Evolutionary conservation across 176 grass and related monocot genomes (phyloP).

Genomic region (Rhynchospora breviuscula): DNA sequence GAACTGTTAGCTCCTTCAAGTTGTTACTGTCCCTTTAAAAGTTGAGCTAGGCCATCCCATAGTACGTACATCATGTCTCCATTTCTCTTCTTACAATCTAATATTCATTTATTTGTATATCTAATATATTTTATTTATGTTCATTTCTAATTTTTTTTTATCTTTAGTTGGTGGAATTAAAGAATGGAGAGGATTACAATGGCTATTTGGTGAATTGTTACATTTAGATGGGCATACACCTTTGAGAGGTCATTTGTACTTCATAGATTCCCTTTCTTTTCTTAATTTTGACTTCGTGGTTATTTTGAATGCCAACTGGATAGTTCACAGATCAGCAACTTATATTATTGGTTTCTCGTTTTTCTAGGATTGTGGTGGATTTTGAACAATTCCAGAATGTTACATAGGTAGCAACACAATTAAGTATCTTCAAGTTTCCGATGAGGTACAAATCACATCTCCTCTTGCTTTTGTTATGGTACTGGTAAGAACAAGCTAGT

Average conservation of each 20-base stretch:
- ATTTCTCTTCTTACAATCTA: background rate
- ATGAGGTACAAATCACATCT: slow-evolving; percentile 56
- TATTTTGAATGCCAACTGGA: no score
- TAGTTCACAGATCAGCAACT: background rate
- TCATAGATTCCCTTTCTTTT: slow-evolving; percentile 55
- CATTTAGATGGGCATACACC: slow-evolving; percentile 99
- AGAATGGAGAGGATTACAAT: slow-evolving; percentile 96
- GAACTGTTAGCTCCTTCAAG: slow-evolving; percentile 1
- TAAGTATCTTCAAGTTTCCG: slow-evolving; percentile 95
- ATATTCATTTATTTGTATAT: background rate
- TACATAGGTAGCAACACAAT: slow-evolving; percentile 97
- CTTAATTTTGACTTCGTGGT: background rate
- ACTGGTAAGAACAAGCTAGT: background rate
- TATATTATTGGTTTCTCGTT: background rate
- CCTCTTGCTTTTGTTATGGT: background rate
- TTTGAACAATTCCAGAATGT: slow-evolving; percentile 99
- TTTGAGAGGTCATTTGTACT: slow-evolving; percentile 96
- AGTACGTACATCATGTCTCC: slow-evolving; percentile 37
- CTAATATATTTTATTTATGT: background rate
- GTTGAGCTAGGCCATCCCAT: slow-evolving; percentile 97
- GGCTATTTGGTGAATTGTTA: slow-evolving; percentile 97
- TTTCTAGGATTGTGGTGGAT: slow-evolving; percentile 90
- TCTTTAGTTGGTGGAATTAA: slow-evolving; percentile 82
- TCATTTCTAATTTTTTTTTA: background rate
- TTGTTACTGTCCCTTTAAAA: slow-evolving; percentile 88